Percentiles rank a stretch among this genome's conserved stretches.
Evolutionary conservation across 345 rosid species (phyloP).

Genomic region (Ceriops zippeliana): DNA sequence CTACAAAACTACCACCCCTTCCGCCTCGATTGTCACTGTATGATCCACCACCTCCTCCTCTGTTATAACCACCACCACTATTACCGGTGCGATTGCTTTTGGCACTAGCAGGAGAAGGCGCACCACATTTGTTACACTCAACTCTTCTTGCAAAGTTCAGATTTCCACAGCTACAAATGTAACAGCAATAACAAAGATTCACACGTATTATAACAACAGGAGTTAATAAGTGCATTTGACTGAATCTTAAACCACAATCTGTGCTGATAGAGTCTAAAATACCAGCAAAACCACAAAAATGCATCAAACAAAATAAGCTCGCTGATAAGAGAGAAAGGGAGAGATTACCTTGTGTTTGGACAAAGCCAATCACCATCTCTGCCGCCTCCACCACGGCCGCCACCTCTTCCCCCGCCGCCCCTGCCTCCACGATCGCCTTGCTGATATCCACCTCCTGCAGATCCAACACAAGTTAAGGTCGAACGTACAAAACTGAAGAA

Average conservation of each 20-base stretch:
- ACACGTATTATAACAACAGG: neutral
- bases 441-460: conserved; percentile 4
- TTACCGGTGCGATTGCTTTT: conserved; percentile 24
- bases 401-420: conserved; percentile 37
- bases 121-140: conserved; percentile 96
- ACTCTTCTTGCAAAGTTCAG: conserved; percentile 91
- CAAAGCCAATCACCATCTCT: conserved; percentile 4
- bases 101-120: conserved; percentile 69
- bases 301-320: neutral
- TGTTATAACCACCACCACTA: conserved; percentile 37
- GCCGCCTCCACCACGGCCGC: conserved; percentile 26
- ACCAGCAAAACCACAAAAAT: neutral
- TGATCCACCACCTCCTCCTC: conserved; percentile 63
- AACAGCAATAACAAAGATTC: conserved; percentile 27
- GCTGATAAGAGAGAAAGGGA: neutral
- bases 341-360: neutral
- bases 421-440: conserved; percentile 1
- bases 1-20: conserved; percentile 28
- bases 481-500: neutral
- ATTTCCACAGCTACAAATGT: conserved; percentile 81
- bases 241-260: neutral
- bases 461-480: neutral
- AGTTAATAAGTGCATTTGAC: neutral
- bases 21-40: conserved; percentile 48
- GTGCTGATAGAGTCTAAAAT: neutral